These are phyloP conservation scores for Bertia moriformis DNA, from an alignment of 2,329 filamentous ascomycete genomes.

Conservation along the genomic window DNA sequence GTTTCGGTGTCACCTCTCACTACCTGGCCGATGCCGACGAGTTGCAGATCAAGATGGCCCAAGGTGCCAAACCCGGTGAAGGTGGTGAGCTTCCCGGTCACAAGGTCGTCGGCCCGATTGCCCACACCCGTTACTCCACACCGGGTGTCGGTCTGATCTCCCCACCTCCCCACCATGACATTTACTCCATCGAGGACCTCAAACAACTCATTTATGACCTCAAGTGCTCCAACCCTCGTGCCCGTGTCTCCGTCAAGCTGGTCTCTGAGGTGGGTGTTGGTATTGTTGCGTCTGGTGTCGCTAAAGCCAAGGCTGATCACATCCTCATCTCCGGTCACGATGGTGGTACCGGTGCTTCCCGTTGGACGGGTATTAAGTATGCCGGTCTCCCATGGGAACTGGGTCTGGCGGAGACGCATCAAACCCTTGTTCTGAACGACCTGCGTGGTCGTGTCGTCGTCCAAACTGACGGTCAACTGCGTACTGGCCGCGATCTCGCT, in stretches of 20 bases:
- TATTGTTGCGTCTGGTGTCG: constrained; percentile 92
- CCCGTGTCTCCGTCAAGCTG: constrained; percentile 89
- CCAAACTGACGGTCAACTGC: constrained; percentile 87
- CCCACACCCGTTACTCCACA: constrained; percentile 86
- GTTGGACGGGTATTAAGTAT: constrained; percentile 98
- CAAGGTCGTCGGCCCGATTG: constrained; percentile 90
- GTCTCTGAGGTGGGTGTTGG: constrained; percentile 95
- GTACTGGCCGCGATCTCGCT: constrained; percentile 83
- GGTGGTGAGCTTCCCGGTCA: constrained; percentile 93
- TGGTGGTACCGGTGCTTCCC: constrained; percentile 86
- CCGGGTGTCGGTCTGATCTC: constrained; percentile 93
- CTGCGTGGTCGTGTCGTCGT: constrained; percentile 89
- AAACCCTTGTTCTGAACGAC: constrained; percentile 90
- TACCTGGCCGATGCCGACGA: constrained; percentile 93
- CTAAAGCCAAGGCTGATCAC: constrained; percentile 93
- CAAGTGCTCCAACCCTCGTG: constrained; percentile 86
- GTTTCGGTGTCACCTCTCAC: constrained; percentile 89
- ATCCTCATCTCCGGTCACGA: constrained; percentile 95
- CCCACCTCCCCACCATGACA: constrained; percentile 91
- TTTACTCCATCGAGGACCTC: constrained; percentile 94
- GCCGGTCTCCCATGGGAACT: constrained; percentile 93
- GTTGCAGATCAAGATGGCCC: constrained; percentile 98
- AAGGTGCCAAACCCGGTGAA: constrained; percentile 93
- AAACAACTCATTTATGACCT: constrained; percentile 97
- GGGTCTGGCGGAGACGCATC: constrained; percentile 90